Conservation (phyloP, 345 rosid genomes). For the Citrus mangshanensis region DNA sequence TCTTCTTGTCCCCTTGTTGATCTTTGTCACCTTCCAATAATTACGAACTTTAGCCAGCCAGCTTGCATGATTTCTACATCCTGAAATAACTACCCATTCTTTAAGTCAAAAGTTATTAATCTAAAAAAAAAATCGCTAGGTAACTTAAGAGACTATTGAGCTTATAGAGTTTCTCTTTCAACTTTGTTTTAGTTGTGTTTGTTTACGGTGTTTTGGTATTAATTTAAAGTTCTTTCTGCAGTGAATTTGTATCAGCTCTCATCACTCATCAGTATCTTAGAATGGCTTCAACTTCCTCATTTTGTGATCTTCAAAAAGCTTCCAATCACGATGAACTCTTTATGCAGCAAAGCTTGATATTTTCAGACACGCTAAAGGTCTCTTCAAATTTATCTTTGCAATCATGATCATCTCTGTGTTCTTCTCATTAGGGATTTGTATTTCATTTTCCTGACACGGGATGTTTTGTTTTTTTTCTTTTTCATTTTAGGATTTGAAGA, state of each 20-base stretch:
- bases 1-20: background rate
- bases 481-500: constrained; percentile 66
- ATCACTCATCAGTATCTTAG: background rate
- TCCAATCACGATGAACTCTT: constrained; percentile 63
- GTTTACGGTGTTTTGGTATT: background rate
- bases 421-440: background rate
- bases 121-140: background rate
- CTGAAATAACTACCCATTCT: background rate
- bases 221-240: background rate
- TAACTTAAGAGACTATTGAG: too few relatives aligned
- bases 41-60: background rate
- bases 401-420: background rate
- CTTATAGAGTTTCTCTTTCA: background rate
- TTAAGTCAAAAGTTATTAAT: background rate
- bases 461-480: background rate
- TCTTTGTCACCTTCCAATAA: constrained; percentile 4
- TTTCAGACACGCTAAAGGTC: constrained; percentile 74
- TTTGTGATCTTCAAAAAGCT: constrained; percentile 38
- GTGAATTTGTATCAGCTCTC: background rate
- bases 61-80: background rate
- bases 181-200: background rate
- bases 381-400: background rate
- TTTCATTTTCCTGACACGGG: background rate
- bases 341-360: constrained; percentile 64
- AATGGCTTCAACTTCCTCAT: constrained; percentile 42